phyloP scores from a whole-genome alignment of 2,329 filamentous ascomycete species.

The Pleoardoris graminearum region DNA sequence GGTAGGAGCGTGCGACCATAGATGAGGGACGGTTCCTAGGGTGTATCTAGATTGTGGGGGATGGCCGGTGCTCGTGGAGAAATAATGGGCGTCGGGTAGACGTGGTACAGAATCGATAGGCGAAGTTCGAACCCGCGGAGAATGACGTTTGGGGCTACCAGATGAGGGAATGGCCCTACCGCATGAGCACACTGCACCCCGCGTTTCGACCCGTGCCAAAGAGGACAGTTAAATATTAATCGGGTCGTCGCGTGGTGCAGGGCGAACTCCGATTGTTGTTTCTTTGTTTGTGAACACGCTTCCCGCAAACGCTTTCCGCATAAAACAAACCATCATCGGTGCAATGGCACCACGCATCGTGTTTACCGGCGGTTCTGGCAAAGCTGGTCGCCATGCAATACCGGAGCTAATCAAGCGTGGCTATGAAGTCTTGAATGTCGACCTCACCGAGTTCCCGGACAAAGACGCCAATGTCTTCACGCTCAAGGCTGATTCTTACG shows the following conservation, averaged over 20 bases:
- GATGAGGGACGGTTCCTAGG: conserved; percentile 16
- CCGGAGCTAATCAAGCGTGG: conserved; percentile 55
- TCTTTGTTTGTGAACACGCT: not conserved
- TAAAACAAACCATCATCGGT: not conserved
- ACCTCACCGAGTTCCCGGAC: conserved; percentile 53
- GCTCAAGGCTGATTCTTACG: conserved; percentile 59
- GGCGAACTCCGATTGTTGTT: no score
- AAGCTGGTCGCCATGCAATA: conserved; percentile 59
- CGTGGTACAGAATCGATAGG: conserved; percentile 14
- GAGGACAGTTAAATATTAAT: not conserved
- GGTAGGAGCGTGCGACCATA: conserved; percentile 39
- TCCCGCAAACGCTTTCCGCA: not conserved
- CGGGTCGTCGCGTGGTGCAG: not conserved
- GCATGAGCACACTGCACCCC: not conserved
- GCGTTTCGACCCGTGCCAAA: conserved; percentile 5
- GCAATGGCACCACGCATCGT: conserved; percentile 43
- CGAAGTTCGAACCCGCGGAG: not conserved
- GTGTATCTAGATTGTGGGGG: not conserved
- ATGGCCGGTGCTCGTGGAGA: conserved; percentile 5
- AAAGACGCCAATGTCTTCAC: conserved; percentile 54
- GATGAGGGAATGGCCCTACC: not conserved
- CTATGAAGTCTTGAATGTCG: conserved; percentile 60
- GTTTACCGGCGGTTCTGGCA: conserved; percentile 54
- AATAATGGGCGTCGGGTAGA: conserved; percentile 3
- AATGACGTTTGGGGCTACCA: conserved; percentile 16